Base-by-base conservation (phyloP, 192 early-diverging fungal species). In the Cetraspora pellucida region DNA sequence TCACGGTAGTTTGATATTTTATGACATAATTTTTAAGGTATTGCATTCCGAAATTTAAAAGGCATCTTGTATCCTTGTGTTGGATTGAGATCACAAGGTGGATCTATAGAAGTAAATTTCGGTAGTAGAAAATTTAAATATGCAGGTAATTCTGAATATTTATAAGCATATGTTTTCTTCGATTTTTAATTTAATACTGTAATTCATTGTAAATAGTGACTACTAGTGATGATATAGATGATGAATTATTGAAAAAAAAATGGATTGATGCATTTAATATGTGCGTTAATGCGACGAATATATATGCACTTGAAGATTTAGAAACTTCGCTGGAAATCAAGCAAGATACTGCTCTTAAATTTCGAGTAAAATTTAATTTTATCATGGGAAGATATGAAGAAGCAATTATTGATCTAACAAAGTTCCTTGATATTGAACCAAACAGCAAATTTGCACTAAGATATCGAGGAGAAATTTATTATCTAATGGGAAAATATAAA, bases 51-150 rank as follows among this genome's bases (percentile, higher is more conserved):
- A 28, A 66, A 87, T 45, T 52, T 88, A 61, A 84, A 84, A 63
- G 77, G 82, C 0, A 66, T 80, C 37, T 65, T 93, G 2, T 95
- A 90, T 74, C 93, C 93, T 13, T 88, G 85, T 3, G 85, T 96
- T 54, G 94, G 93, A 2, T 80, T 94, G 66, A 77, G 90, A 47
- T 93, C 94, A 9, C 81, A 83, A 21, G 92, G 90, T 17, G 94
- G 95, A 77, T 74, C 85, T 19, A 81, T 94, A 28, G 84, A 89
- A 71, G 90, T 86, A n/a, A 96, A 95, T 75, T 96, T 96, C 87
- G 94, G 94, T 10, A 81, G 87, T 28, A 65, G 76, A 43, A 81
- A 84, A 5, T 96, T 95, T 81, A 78, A 81, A 37, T 96, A 88
- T 77, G 87, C 94, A 68, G 52, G 52, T 16, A 55, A 37, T 37